These are phyloP conservation scores for Fusarium illudens DNA, from an alignment of 2,329 filamentous ascomycete genomes.

Conservation along the genomic window DNA sequence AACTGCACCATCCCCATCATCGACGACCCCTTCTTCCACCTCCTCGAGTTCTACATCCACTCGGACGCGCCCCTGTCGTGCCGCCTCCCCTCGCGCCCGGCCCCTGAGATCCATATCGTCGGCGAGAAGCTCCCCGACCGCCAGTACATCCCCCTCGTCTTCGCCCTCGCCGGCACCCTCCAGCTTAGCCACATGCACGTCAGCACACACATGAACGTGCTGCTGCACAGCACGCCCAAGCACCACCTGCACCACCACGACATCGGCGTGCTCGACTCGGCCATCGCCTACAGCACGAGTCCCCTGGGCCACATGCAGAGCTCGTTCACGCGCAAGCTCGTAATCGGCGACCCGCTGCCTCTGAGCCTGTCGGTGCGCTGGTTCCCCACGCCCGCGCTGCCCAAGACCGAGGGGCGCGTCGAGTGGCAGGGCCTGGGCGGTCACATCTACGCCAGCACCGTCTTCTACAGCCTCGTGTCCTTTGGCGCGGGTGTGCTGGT, in stretches of 20 bases:
- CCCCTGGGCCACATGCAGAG: slow-evolving; percentile 69
- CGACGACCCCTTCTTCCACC: slow-evolving; percentile 82
- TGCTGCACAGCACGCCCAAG: slow-evolving; percentile 76
- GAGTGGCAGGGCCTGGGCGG: slow-evolving; percentile 73
- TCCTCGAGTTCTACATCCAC: slow-evolving; percentile 97
- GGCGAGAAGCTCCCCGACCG: slow-evolving; percentile 59
- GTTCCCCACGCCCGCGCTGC: slow-evolving; percentile 80
- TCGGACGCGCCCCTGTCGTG: slow-evolving; percentile 93
- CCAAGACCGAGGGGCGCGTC: slow-evolving; percentile 70
- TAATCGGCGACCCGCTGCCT: slow-evolving; percentile 87
- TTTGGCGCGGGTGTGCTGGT: slow-evolving; percentile 65
- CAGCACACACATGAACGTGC: slow-evolving; percentile 86
- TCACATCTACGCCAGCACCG: slow-evolving; percentile 69
- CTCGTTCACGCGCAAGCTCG: slow-evolving; percentile 68
- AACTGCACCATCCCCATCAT: slow-evolving; percentile 86
- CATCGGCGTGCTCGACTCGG: slow-evolving; percentile 85
- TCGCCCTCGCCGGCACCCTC: slow-evolving; percentile 87
- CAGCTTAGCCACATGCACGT: slow-evolving; percentile 92
- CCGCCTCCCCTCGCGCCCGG: slow-evolving; percentile 82
- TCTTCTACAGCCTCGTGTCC: slow-evolving; percentile 69
- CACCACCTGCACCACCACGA: slow-evolving; percentile 69
- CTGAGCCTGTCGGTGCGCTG: slow-evolving; percentile 84
- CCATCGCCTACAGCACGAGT: slow-evolving; percentile 84
- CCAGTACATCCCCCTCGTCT: slow-evolving; percentile 83
- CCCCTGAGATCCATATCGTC: slow-evolving; percentile 62